Evolutionary conservation across 2,329 filamentous ascomycete species (phyloP).

Genomic region (Delphinella strobiligena): DNA sequence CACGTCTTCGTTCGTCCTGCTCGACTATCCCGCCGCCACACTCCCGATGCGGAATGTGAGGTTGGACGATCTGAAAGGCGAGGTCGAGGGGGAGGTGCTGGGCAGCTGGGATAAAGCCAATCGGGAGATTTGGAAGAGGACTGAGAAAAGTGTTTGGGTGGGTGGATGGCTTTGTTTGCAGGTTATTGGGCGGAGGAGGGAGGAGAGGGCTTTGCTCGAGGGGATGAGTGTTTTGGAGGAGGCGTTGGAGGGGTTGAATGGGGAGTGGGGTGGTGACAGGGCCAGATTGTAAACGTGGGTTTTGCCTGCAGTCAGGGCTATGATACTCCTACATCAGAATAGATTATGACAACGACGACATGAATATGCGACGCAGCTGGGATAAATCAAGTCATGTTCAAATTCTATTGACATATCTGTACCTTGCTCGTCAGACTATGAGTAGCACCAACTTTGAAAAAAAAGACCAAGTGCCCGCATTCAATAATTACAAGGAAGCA

Average conservation of each 20-base stretch:
- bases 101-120: slow-evolving; percentile 51
- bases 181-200: slow-evolving; percentile 42
- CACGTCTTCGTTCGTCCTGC: slow-evolving; percentile 47
- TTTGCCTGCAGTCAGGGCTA: too few relatives aligned
- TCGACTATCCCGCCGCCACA: slow-evolving; percentile 49
- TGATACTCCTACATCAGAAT: too few relatives aligned
- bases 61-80: slow-evolving; percentile 37
- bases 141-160: slow-evolving; percentile 42
- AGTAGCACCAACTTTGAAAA: too few relatives aligned
- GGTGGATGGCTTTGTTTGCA: slow-evolving; percentile 44
- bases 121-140: slow-evolving; percentile 42
- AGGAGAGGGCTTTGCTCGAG: slow-evolving; percentile 41
- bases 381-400: too few relatives aligned
- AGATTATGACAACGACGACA: too few relatives aligned
- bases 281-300: slow-evolving; percentile 5
- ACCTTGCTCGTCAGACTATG: too few relatives aligned
- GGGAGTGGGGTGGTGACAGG: background rate
- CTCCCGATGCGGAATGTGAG: slow-evolving; percentile 42
- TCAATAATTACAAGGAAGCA: too few relatives aligned
- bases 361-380: too few relatives aligned
- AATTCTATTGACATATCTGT: too few relatives aligned
- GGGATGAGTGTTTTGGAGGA: slow-evolving; percentile 43
- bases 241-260: slow-evolving; percentile 20
- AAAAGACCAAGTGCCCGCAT: too few relatives aligned
- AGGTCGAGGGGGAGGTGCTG: slow-evolving; percentile 29